Percentiles rank a stretch among this genome's conserved stretches.
Conservation (phyloP, 176 grass and related monocot species). For the Aegilops bicornis region DNA sequence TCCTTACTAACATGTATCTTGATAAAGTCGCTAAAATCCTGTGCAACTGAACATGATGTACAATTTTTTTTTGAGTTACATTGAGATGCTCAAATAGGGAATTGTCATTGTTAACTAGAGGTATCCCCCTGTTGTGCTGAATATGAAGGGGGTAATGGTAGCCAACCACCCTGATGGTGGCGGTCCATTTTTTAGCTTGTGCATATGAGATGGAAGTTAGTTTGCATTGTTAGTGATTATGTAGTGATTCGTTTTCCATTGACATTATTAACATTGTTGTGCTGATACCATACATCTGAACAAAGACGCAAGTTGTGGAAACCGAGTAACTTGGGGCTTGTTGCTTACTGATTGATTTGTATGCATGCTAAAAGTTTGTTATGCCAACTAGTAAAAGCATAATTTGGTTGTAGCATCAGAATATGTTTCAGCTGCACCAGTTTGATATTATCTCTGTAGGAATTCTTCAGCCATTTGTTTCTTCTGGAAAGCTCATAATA, state of each 20-base stretch:
- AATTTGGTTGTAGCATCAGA: neutral
- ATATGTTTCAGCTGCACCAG: neutral
- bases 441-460: neutral
- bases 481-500: neutral
- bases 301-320: too few species aligned
- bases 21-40: neutral
- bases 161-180: conserved; percentile 84
- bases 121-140: neutral
- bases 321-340: neutral
- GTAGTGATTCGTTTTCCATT: conserved; percentile 9
- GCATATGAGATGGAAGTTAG: neutral
- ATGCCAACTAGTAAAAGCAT: too few species aligned
- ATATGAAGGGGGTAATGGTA: conserved; percentile 80
- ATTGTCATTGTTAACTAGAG: neutral
- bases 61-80: neutral
- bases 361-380: too few species aligned
- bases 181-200: conserved; percentile 48
- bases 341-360: neutral
- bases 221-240: neutral
- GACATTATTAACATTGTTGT: conserved; percentile 9
- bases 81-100: neutral
- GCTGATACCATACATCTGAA: conserved; percentile 9
- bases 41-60: conserved; percentile 1
- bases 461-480: neutral
- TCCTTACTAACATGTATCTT: neutral